Base-by-base conservation (phyloP, 192 early-diverging fungal genomes). In the Cetraspora pellucida region DNA sequence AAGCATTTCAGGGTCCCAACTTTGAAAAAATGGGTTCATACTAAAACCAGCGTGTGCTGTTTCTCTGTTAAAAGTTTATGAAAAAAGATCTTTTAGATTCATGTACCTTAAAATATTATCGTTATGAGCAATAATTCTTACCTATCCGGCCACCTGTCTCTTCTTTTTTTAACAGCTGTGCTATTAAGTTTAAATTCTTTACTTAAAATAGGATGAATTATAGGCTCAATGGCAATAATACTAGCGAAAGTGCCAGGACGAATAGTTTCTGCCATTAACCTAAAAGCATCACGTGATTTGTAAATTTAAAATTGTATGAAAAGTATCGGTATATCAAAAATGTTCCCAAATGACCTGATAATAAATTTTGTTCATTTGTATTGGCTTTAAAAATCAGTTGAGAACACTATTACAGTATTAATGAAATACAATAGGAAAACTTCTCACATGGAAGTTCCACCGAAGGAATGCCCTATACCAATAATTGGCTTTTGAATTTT, bases 391-490 rank as follows among this genome's bases (percentile, higher is more conserved):
- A n/a, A n/a, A n/a, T n/a, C n/a, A n/a, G n/a, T n/a, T n/a, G n/a
- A n/a, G 16, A 73, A 75, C 49, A 66, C 37, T 77, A 78, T 21
- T 52, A 37, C n/a, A 37, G 57, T 0, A 46, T 55, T 37, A 37
- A 37, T 37, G 7, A 37, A 37, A 37, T 37, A 37, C 63, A 77
- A 52, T 49, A 78, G 13, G 13, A 77, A 27, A 23, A 23, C 2
- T 0, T 31, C 76, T 57, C 69, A 82, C 82, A 72, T 80, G 21
- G 59, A 43, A 55, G 79, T 80, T 5, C 74, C 83, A 14, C 82
- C 84, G 73, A 87, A 86, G 74, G 84, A 89, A 80, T 91, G 90
- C 1, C 90, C 90, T 61, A 91, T 58, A 43, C 87, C 89, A 50
- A 88, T 70, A 44, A 90, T 28, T n/a, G 74, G 57, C 16, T 77